Evolutionary conservation across 345 rosid species (phyloP).

Genomic region (Pugionium cornutum): DNA sequence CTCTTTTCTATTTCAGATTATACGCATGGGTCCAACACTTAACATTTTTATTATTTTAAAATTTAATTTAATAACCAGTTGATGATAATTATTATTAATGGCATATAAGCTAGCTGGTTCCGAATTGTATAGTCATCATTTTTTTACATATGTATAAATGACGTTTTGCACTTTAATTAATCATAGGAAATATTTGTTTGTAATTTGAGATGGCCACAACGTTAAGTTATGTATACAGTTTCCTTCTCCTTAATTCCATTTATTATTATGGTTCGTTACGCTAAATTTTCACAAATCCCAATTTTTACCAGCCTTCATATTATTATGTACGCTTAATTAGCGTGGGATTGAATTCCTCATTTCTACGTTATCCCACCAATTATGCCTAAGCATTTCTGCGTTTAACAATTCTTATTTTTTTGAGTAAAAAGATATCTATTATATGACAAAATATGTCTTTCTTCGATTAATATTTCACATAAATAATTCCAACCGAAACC

Average conservation of each 20-base stretch:
- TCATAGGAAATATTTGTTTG: too few relatives aligned
- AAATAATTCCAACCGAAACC: too few relatives aligned
- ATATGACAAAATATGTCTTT: too few relatives aligned
- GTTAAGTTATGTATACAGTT: conserved; percentile 62
- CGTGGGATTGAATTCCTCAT: conserved; percentile 15
- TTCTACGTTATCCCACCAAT: too few relatives aligned
- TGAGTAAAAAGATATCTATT: too few relatives aligned
- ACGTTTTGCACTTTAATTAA: too few relatives aligned
- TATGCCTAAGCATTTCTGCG: too few relatives aligned
- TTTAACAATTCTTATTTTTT: too few relatives aligned
- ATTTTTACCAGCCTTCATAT: conserved; percentile 33
- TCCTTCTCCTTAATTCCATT: conserved; percentile 51
- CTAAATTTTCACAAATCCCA: conserved; percentile 90
- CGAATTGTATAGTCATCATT: conserved; percentile 6
- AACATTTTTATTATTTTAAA: conserved; percentile 10
- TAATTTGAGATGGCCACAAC: conserved; percentile 48
- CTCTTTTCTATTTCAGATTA: conserved; percentile 38
- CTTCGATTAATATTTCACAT: too few relatives aligned
- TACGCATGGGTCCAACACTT: conserved; percentile 34
- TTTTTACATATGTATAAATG: background rate
- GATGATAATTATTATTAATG: background rate
- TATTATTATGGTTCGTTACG: conserved; percentile 80
- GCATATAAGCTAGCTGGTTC: background rate
- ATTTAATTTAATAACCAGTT: too few relatives aligned
- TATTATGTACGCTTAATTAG: conserved; percentile 83